Evolutionary conservation across 257 asterid genomes (phyloP).

Genomic region (Osmanthus fragrans): DNA sequence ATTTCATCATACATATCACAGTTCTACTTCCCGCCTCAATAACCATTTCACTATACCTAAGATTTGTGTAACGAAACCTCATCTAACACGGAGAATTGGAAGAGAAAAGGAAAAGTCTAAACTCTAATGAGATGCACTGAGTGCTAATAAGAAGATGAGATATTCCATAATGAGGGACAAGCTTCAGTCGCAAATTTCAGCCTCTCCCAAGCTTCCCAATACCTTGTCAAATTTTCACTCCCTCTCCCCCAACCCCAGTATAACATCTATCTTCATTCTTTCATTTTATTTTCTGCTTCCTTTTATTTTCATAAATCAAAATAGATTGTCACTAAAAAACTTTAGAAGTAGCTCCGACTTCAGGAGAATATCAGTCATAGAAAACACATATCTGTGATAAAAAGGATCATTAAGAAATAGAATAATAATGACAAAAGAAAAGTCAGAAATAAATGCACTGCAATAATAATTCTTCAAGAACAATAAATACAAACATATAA

Average conservation of each 20-base stretch:
- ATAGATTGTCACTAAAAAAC: not conserved
- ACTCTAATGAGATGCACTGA: conserved; percentile 1
- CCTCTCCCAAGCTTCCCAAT: not conserved
- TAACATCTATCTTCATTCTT: too few species aligned
- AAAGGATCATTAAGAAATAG: not conserved
- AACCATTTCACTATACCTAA: not conserved
- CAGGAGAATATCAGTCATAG: not conserved
- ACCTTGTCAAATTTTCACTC: not conserved
- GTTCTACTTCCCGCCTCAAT: not conserved
- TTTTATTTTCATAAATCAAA: too few species aligned
- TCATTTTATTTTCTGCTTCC: too few species aligned
- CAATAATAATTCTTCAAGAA: not conserved
- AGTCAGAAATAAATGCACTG: not conserved
- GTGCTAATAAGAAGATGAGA: conserved; percentile 5
- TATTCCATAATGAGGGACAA: not conserved
- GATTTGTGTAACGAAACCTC: not conserved
- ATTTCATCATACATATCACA: not conserved
- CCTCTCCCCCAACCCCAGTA: too few species aligned
- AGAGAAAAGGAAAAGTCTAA: too few species aligned
- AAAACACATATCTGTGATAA: not conserved
- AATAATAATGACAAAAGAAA: not conserved
- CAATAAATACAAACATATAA: conserved; percentile 5
- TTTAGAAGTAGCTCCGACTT: not conserved
- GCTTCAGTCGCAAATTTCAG: not conserved
- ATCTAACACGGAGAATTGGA: not conserved